Base-by-base conservation (phyloP, 148 eudicot species). In the Beta vulgaris region DNA sequence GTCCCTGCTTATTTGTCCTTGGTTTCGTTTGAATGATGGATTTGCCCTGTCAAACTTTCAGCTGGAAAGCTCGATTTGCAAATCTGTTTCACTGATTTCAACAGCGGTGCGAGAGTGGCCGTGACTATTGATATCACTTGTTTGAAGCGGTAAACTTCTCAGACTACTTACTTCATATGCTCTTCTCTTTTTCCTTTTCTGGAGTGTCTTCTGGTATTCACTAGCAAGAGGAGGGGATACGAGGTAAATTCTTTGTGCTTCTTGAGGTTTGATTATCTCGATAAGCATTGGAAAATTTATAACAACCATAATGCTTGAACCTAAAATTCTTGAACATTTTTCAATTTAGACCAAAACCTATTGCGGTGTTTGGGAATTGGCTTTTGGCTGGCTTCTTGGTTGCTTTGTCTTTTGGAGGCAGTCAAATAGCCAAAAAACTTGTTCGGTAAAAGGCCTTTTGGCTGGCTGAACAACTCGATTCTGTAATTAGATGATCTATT, bases 11-110 rank as follows among this genome's bases (percentile, higher is more conserved):
- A 28, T 75, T 28, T 67, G 16, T n/a, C 29, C 3, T 64, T 66
- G 25, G 36, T 64, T 21, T 14, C 39, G 53, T 31, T 35, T 32
- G 28, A 66, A 3, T 66, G 46, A 69, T 32, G 53, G 23, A 6
- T 26, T 3, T 25, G 16, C 44, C 39, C 23, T 59, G 29, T 66
- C 76, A 76, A 53, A 39, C 37, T 82, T 86, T 84, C 97, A 93
- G 98, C 34, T 66, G 89, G 81, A 77, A 79, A 74, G 72, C 98
- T 93, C 83, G 83, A 87, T 85, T 81, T 93, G 74, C 84, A 76
- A 68, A 83, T 93, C 57, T 72, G 79, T 79, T 93, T 91, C 78
- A 67, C 85, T 21, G 76, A 87, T 75, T 85, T 85, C 77, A 85
- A 67, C 49, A 80, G 80, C 32, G 85, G 91, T 69, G 78, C 82